Conservation (phyloP, 768 basidiomycete genomes). For the Boletus barrowsii region DNA sequence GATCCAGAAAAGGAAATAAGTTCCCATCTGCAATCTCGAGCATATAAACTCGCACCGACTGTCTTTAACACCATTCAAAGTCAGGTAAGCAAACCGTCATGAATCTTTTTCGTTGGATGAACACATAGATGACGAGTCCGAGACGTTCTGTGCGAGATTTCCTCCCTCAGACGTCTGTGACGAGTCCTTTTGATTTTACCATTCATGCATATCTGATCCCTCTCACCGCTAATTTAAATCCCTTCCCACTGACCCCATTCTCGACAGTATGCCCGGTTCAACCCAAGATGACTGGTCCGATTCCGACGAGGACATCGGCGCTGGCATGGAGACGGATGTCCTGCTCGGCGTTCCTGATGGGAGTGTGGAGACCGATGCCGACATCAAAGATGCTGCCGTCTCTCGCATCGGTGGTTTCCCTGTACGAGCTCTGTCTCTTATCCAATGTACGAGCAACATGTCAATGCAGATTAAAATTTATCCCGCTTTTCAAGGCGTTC, state of each 20-base stretch:
- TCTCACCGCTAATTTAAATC: background rate
- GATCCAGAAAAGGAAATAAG: conserved; percentile 15
- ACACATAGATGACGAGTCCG: conserved; percentile 79
- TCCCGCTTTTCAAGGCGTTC: conserved; percentile 62
- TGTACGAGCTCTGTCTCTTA: conserved; percentile 60
- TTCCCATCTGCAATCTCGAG: conserved; percentile 13
- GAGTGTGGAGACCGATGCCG: conserved; percentile 49
- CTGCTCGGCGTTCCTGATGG: conserved; percentile 83
- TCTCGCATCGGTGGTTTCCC: conserved; percentile 89
- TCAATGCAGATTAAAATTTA: conserved; percentile 44
- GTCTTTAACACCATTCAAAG: background rate
- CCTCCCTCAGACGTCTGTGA: conserved; percentile 55
- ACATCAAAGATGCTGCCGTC: conserved; percentile 73
- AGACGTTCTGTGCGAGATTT: conserved; percentile 56
- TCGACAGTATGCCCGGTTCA: conserved; percentile 38
- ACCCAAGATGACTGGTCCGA: conserved; percentile 73
- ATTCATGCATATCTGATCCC: conserved; percentile 90
- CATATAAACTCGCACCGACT: conserved; percentile 8
- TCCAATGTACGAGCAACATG: conserved; percentile 43
- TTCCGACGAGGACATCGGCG: conserved; percentile 61
- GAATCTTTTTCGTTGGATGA: conserved; percentile 40
- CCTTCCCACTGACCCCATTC: conserved; percentile 7
- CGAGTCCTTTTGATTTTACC: conserved; percentile 66
- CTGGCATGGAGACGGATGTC: conserved; percentile 67
- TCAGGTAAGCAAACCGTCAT: conserved; percentile 19